Conservation (phyloP, 2,329 filamentous ascomycete genomes). For the Penicillium freii region DNA sequence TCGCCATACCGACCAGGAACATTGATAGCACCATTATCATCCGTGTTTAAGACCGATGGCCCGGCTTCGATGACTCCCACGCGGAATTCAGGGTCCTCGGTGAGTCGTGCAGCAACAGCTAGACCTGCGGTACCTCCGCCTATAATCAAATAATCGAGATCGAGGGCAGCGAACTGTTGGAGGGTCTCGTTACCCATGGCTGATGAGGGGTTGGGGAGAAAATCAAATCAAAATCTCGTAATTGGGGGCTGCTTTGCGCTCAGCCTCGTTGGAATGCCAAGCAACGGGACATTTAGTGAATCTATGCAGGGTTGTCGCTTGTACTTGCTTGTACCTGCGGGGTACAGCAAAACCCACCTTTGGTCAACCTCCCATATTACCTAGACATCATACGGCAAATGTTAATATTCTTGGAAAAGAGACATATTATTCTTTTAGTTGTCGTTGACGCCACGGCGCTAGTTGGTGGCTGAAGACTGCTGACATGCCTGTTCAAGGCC, state of each 20-base stretch:
- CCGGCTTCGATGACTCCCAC: constrained; percentile 52
- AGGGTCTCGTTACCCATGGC: background rate
- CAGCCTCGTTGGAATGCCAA: background rate
- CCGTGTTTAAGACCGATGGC: constrained; percentile 20
- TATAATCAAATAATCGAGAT: constrained; percentile 40
- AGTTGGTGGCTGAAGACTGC: background rate
- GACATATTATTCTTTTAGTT: background rate
- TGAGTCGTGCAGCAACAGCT: constrained; percentile 38
- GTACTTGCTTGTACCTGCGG: background rate
- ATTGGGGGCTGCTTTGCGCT: background rate
- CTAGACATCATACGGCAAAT: background rate
- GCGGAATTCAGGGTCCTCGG: constrained; percentile 41
- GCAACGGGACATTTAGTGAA: background rate
- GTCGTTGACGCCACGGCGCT: background rate
- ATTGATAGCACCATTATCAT: constrained; percentile 28
- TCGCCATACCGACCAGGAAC: constrained; percentile 21
- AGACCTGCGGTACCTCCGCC: constrained; percentile 56
- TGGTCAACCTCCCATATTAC: background rate
- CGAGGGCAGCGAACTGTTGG: background rate
- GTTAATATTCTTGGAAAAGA: no score
- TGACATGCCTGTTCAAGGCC: background rate
- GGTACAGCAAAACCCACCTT: background rate
- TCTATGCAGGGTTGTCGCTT: background rate
- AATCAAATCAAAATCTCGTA: background rate
- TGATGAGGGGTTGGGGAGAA: background rate